Evolutionary conservation across 345 rosid species (phyloP).

Genomic region (Triadica sebifera): DNA sequence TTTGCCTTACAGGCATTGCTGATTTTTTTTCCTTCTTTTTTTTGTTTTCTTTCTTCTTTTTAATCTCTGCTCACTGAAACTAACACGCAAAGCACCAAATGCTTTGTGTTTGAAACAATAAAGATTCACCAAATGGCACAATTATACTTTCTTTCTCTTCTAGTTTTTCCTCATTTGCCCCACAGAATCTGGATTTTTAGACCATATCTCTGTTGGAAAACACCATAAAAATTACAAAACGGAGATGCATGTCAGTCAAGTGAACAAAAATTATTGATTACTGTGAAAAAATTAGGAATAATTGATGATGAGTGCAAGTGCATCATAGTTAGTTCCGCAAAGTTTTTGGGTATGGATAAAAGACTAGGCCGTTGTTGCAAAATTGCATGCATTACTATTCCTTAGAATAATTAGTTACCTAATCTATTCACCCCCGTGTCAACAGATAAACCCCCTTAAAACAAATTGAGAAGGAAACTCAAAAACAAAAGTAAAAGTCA

Average conservation of each 20-base stretch:
- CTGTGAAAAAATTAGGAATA: conserved; percentile 24
- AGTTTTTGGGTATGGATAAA: conserved; percentile 23
- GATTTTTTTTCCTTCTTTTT: background rate
- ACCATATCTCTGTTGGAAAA: conserved; percentile 21
- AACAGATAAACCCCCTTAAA: conserved; percentile 17
- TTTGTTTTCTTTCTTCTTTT: conserved; percentile 3
- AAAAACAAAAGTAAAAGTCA: background rate
- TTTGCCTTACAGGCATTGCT: conserved; percentile 79
- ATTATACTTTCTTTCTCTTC: conserved; percentile 22
- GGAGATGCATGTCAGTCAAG: conserved; percentile 43
- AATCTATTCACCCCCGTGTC: conserved; percentile 32
- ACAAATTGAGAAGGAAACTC: background rate
- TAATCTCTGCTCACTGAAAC: conserved; percentile 15
- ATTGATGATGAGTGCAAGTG: conserved; percentile 24
- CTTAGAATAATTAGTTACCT: conserved; percentile 25
- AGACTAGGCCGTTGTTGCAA: no score
- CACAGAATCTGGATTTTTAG: conserved; percentile 13
- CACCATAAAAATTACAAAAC: conserved; percentile 13
- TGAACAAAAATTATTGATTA: conserved; percentile 27
- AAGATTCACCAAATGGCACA: conserved; percentile 34
- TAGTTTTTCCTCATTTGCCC: conserved; percentile 23
- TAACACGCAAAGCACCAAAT: conserved; percentile 14
- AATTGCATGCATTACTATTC: conserved; percentile 24
- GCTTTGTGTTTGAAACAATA: conserved; percentile 16
- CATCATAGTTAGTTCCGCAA: conserved; percentile 26